Percentiles rank a stretch among this genome's conserved stretches.
phyloP scores from a whole-genome alignment of 208 protist species.

The Porcisia deanei region DNA sequence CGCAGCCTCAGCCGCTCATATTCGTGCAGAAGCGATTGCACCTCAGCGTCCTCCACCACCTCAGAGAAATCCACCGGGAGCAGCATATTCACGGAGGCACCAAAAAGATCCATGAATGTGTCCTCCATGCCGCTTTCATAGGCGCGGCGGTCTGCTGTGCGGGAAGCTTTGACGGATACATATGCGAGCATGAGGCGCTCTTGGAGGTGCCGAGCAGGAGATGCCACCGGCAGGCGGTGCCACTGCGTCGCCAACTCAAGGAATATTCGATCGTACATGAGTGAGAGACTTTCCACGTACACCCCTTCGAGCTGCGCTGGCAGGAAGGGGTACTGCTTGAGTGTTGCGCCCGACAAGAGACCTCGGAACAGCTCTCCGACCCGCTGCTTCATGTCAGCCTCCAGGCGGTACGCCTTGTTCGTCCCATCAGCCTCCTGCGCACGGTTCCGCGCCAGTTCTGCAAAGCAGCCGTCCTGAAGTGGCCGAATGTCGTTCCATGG shows the following conservation, averaged over 20 bases:
- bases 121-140: slow-evolving; percentile 41
- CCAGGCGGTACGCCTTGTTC: slow-evolving; percentile 31
- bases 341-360: slow-evolving; percentile 47
- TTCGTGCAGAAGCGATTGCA: slow-evolving; percentile 32
- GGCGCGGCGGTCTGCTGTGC: slow-evolving; percentile 29
- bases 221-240: neutral
- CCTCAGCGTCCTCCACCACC: slow-evolving; percentile 51
- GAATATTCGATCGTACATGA: slow-evolving; percentile 55
- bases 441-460: slow-evolving; percentile 47
- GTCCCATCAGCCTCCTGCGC: slow-evolving; percentile 26
- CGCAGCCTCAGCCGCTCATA: slow-evolving; percentile 29
- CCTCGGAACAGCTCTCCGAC: slow-evolving; percentile 58
- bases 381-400: slow-evolving; percentile 52
- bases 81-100: slow-evolving; percentile 45
- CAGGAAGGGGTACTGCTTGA: slow-evolving; percentile 61
- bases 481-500: slow-evolving; percentile 63
- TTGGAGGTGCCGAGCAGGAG: slow-evolving; percentile 21
- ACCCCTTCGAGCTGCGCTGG: slow-evolving; percentile 45
- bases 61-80: slow-evolving; percentile 60
- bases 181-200: slow-evolving; percentile 42
- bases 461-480: slow-evolving; percentile 62
- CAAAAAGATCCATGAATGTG: slow-evolving; percentile 35
- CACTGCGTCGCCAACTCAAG: slow-evolving; percentile 30
- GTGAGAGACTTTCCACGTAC: slow-evolving; percentile 50
- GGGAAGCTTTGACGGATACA: slow-evolving; percentile 42